Evolutionary conservation across 1,284 basidiomycete genomes (phyloP).

Genomic region (Boletus mariae): DNA sequence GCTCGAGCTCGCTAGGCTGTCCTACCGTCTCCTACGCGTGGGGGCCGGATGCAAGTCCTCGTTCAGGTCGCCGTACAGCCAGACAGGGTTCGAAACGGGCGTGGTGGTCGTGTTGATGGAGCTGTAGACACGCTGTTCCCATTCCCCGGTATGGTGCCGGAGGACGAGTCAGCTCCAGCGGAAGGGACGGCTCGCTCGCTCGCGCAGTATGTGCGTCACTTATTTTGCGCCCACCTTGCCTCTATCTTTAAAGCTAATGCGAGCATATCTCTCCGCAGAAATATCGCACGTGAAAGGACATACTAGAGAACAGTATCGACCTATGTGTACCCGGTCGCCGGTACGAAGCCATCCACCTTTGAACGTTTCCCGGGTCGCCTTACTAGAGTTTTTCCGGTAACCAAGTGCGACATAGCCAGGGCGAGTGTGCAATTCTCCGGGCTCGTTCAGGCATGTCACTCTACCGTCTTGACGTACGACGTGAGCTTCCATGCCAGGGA

Average conservation of each 20-base stretch:
- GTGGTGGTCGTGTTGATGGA: too few species aligned
- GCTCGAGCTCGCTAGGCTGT: too few species aligned
- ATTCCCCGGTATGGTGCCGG: too few species aligned
- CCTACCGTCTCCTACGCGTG: too few species aligned
- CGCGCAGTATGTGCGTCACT: too few species aligned
- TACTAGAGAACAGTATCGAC: conserved; percentile 47
- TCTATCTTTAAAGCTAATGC: conserved; percentile 24
- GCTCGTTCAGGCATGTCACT: conserved; percentile 51
- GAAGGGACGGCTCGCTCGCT: too few species aligned
- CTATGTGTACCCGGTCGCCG: conserved; percentile 64
- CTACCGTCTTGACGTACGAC: conserved; percentile 58
- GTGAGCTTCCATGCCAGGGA: conserved; percentile 60
- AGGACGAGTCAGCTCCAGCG: too few species aligned
- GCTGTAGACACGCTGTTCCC: too few species aligned
- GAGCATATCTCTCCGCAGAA: neutral
- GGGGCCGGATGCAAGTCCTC: too few species aligned
- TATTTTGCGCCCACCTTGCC: conserved; percentile 19
- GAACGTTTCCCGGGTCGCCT: conserved; percentile 64
- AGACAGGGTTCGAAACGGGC: too few species aligned
- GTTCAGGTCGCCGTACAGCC: too few species aligned
- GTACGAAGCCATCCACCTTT: conserved; percentile 67
- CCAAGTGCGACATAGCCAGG: conserved; percentile 56
- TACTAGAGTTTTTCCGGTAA: conserved; percentile 62
- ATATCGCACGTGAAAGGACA: too few species aligned
- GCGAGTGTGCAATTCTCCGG: conserved; percentile 62